These are phyloP conservation scores for Colletotrichum liaoningense DNA, from an alignment of 2,329 filamentous ascomycete species.

Conservation along the genomic window DNA sequence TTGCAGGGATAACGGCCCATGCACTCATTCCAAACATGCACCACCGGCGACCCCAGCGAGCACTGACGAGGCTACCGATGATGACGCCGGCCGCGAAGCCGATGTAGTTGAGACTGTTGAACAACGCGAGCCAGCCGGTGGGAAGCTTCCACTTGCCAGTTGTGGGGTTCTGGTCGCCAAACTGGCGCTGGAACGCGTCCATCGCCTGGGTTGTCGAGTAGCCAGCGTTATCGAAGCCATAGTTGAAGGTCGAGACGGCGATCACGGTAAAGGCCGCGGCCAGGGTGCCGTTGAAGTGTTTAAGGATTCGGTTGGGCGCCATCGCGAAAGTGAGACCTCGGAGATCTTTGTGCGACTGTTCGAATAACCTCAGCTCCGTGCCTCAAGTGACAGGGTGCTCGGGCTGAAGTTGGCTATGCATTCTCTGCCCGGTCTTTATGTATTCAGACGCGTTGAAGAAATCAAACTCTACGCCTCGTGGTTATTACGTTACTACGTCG, in stretches of 20 bases:
- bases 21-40: conserved; percentile 51
- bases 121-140: conserved; percentile 48
- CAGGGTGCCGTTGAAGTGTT: conserved; percentile 33
- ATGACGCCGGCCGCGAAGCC: conserved; percentile 45
- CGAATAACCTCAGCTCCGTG: not conserved
- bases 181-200: conserved; percentile 47
- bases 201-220: conserved; percentile 52
- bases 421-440: conserved; percentile 10
- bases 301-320: conserved; percentile 25
- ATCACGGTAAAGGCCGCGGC: conserved; percentile 41
- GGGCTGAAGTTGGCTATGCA: not conserved
- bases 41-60: conserved; percentile 46
- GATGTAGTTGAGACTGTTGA: conserved; percentile 49
- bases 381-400: not conserved
- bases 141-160: conserved; percentile 40
- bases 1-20: conserved; percentile 48
- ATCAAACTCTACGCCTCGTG: not conserved
- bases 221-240: conserved; percentile 50
- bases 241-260: conserved; percentile 51
- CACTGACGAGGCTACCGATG: conserved; percentile 42
- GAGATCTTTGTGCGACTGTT: not conserved
- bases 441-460: conserved; percentile 8
- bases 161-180: conserved; percentile 42
- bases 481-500: conserved; percentile 14
- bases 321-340: not conserved